These are phyloP conservation scores for Daldinia concentrica DNA, from an alignment of 495 filamentous ascomycete genomes.

Conservation along the genomic window DNA sequence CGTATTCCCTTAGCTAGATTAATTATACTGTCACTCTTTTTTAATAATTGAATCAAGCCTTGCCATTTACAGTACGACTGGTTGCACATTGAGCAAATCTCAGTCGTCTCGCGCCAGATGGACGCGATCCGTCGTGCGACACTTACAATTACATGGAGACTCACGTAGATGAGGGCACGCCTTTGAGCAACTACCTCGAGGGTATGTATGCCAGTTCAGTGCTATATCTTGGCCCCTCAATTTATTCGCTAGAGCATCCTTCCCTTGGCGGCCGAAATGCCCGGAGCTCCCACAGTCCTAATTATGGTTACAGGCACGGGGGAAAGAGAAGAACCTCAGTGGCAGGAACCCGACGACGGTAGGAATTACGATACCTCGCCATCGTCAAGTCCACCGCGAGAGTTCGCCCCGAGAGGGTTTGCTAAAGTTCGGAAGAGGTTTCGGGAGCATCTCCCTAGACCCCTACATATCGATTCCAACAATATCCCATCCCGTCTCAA, in stretches of 20 bases:
- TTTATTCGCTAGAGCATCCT: conserved; percentile 6
- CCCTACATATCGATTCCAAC: conserved; percentile 66
- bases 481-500: conserved; percentile 34
- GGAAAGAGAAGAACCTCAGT: conserved; percentile 53
- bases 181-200: conserved; percentile 92
- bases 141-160: conserved; percentile 77
- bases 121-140: conserved; percentile 48
- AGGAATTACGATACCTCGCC: conserved; percentile 55
- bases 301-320: conserved; percentile 41
- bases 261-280: conserved; percentile 51
- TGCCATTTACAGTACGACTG: conserved; percentile 13
- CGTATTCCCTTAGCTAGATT: conserved; percentile 3
- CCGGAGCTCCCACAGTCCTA: conserved; percentile 55
- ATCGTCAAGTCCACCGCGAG: conserved; percentile 59
- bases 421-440: conserved; percentile 73
- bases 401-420: conserved; percentile 78
- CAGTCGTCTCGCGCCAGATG: conserved; percentile 44
- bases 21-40: conserved; percentile 6
- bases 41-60: conserved; percentile 16
- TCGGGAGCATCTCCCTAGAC: conserved; percentile 69
- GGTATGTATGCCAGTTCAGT: conserved; percentile 63
- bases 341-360: conserved; percentile 54
- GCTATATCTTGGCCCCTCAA: background rate
- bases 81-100: conserved; percentile 27
- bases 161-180: conserved; percentile 87